Evolutionary conservation across 495 filamentous ascomycete species (phyloP).

Genomic region (Hyphodiscus hymeniophilus): DNA sequence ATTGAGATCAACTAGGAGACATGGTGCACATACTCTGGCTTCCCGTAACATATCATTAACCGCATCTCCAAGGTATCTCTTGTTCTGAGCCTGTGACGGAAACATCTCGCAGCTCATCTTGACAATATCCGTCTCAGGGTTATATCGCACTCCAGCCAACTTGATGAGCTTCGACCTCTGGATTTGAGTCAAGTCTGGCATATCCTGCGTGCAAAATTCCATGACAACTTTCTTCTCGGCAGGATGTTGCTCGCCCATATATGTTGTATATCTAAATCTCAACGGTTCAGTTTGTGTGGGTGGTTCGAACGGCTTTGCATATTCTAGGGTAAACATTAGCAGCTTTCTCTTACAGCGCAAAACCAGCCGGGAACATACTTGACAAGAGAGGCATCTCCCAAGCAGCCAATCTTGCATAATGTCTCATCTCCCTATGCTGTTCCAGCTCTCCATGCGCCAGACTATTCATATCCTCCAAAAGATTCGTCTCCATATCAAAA

Average conservation of each 20-base stretch:
- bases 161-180: conserved; percentile 82
- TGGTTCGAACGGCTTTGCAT: conserved; percentile 72
- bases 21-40: conserved; percentile 51
- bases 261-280: conserved; percentile 94
- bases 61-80: conserved; percentile 78
- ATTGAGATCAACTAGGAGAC: background rate
- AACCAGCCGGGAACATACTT: conserved; percentile 47
- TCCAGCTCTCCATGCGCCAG: conserved; percentile 82
- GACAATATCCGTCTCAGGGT: conserved; percentile 74
- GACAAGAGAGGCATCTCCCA: conserved; percentile 95
- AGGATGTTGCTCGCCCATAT: conserved; percentile 90
- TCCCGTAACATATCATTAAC: conserved; percentile 65
- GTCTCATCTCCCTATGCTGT: conserved; percentile 78
- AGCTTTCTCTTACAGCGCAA: background rate
- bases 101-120: conserved; percentile 91
- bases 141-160: conserved; percentile 79
- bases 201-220: conserved; percentile 68
- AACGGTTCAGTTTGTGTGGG: conserved; percentile 58
- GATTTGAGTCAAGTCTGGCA: conserved; percentile 51
- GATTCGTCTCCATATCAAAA: conserved; percentile 43
- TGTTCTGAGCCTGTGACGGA: conserved; percentile 85
- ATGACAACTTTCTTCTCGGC: conserved; percentile 89
- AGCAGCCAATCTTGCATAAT: conserved; percentile 77
- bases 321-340: conserved; percentile 41
- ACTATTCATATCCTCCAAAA: conserved; percentile 69